Base-by-base conservation (phyloP, 352 stramenopile species). In the Globisporangium spiculum region DNA sequence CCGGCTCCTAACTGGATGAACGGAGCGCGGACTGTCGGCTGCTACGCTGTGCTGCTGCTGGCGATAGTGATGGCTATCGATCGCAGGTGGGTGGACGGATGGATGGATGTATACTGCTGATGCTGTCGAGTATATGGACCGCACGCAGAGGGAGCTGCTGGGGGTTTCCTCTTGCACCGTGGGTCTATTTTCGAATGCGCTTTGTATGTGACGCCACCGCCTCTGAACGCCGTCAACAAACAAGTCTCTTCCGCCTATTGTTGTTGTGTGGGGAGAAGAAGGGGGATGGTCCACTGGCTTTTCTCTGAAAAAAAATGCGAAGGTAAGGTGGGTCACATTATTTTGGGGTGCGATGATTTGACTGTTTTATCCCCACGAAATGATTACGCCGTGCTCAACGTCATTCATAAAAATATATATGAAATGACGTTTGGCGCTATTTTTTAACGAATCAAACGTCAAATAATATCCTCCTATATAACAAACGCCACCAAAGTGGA, bases 281-380 rank as follows among this genome's bases (percentile, higher is more conserved):
- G 22, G 22, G 48, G 50, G 50, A 56, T 56, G 50, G n/a, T 30
- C 9, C 50, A 56, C 50, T 56, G 50, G 50, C 50, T 56, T 56
- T 56, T 56, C n/a, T 56, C 22, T 56, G 6, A 56, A 24, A 12
- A 22, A 55, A 55, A 16, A 24, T 24, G 9, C 1, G 50, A 3
- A 30, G n/a, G 26, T 56, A 56, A 22, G 0, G 50, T 56, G 8
- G 50, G 5, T 9, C n/a, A 56, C 50, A 16, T 30, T 56, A 18
- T 22, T 56, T 56, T 30, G 8, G n/a, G 2, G 50, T 20, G 1
- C 0, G 16, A 50, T 27, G n/a, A 56, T 30, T 9, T 22, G 50
- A 56, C 30, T 56, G 32, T 56, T 30, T 55, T n/a, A 7, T n/a
- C 16, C 8, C 16, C 2, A 24, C 44, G 18, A 52, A 52, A 52